A percentile compares a stretch with the other conserved stretches of the same genome.
Evolutionary conservation across 306 rosid genomes (phyloP).

Genomic region (Medicago ruthenica): DNA sequence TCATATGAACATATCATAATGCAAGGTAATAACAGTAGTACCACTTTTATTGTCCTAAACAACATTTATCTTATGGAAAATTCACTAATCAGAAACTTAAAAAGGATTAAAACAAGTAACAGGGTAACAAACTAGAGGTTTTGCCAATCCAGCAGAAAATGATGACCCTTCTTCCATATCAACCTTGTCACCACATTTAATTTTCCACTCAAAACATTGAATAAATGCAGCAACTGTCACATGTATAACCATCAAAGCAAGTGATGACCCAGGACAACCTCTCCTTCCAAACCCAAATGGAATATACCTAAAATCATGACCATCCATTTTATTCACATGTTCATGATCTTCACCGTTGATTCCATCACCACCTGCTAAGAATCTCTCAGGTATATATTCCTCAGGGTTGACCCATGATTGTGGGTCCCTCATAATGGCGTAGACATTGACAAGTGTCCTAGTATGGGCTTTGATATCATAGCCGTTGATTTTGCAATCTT

Average conservation of each 20-base stretch:
- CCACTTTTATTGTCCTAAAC: background rate
- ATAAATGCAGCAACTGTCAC: constrained; percentile 42
- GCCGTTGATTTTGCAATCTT: constrained; percentile 51
- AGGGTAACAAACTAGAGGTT: constrained; percentile 52
- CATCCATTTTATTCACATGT: constrained; percentile 8
- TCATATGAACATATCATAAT: too few species aligned
- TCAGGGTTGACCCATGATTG: constrained; percentile 51
- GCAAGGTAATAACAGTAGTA: too few species aligned
- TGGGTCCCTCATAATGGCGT: constrained; percentile 67
- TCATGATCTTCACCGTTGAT: background rate
- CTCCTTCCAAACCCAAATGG: constrained; percentile 65
- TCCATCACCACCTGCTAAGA: constrained; percentile 13
- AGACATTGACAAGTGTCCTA: constrained; percentile 49
- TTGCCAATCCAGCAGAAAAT: constrained; percentile 51
- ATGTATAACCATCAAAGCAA: constrained; percentile 47
- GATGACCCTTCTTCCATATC: constrained; percentile 51
- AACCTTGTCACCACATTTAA: constrained; percentile 44
- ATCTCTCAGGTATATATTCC: constrained; percentile 57
- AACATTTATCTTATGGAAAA: background rate
- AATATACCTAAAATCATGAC: constrained; percentile 51
- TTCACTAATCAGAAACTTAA: background rate
- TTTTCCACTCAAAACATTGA: constrained; percentile 59
- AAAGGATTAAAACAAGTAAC: constrained; percentile 40
- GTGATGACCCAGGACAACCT: constrained; percentile 53
- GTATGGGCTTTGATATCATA: constrained; percentile 44